phyloP scores from a whole-genome alignment of 805 yeast genomes.

The Kodamaea restingae region DNA sequence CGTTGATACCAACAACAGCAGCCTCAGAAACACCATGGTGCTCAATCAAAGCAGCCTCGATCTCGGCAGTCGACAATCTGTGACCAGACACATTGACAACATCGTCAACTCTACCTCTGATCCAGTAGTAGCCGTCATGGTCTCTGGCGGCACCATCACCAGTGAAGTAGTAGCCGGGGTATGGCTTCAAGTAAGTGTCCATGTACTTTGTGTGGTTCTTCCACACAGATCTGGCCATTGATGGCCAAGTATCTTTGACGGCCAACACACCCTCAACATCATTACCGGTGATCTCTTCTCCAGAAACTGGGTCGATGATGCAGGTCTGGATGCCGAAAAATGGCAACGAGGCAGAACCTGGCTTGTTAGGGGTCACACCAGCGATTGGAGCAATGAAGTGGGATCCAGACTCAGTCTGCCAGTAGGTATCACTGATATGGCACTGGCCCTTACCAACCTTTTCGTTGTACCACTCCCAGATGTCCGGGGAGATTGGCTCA shows the following conservation, averaged over 20 bases:
- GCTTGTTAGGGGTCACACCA: conserved; percentile 72
- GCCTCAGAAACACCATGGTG: conserved; percentile 68
- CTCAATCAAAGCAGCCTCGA: conserved; percentile 77
- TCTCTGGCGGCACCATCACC: conserved; percentile 92
- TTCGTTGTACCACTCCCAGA: conserved; percentile 83
- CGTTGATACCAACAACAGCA: conserved; percentile 81
- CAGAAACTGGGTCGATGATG: conserved; percentile 70
- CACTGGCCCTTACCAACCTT: conserved; percentile 66
- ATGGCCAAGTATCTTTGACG: conserved; percentile 73
- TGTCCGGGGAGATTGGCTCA: conserved; percentile 81
- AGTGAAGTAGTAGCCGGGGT: conserved; percentile 77
- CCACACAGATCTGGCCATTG: conserved; percentile 81
- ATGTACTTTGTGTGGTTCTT: conserved; percentile 66
- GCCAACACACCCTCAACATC: conserved; percentile 82
- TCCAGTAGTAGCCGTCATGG: conserved; percentile 81
- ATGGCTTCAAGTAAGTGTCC: conserved; percentile 81
- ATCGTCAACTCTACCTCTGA: conserved; percentile 82
- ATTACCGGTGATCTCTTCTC: conserved; percentile 62
- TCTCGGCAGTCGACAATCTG: conserved; percentile 84
- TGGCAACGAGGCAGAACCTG: conserved; percentile 83
- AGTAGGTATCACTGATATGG: conserved; percentile 77
- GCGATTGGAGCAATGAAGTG: conserved; percentile 77
- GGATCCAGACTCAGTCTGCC: conserved; percentile 88
- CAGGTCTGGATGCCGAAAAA: conserved; percentile 76
- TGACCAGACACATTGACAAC: conserved; percentile 87